A percentile compares a stretch with the other conserved stretches of the same genome.
phyloP scores from a whole-genome alignment of 306 rosid genomes.

The Rosa persica region DNA sequence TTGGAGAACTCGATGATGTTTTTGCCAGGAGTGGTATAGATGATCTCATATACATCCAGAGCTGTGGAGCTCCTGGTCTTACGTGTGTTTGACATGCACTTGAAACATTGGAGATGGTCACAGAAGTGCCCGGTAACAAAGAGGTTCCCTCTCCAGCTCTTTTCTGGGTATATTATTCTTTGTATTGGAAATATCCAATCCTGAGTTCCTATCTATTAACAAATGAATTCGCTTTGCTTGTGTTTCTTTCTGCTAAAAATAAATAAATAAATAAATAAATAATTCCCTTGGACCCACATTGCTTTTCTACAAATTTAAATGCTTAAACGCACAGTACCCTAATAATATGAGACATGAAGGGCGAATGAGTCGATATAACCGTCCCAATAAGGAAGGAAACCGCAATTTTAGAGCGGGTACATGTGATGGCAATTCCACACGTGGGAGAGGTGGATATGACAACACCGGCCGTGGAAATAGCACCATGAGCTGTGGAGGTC shows the following conservation, averaged over 20 bases:
- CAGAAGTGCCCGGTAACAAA: slow-evolving; percentile 86
- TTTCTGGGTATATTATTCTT: slow-evolving; percentile 66
- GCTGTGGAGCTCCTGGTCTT: slow-evolving; percentile 90
- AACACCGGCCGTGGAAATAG: too few species aligned
- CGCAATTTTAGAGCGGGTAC: too few species aligned
- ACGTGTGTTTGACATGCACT: slow-evolving; percentile 69
- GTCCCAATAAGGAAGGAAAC: too few species aligned
- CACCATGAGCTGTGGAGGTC: too few species aligned
- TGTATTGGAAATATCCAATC: slow-evolving; percentile 40
- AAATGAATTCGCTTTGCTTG: neutral
- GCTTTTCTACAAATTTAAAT: slow-evolving; percentile 86
- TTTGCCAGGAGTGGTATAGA: slow-evolving; percentile 87
- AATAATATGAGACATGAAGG: too few species aligned
- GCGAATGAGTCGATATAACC: too few species aligned
- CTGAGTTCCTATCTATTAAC: neutral
- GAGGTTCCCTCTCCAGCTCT: slow-evolving; percentile 90
- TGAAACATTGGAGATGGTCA: slow-evolving; percentile 88
- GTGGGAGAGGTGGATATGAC: too few species aligned
- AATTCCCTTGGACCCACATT: slow-evolving; percentile 23
- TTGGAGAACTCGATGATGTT: slow-evolving; percentile 94
- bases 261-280: too few species aligned
- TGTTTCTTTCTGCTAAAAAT: neutral
- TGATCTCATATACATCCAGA: slow-evolving; percentile 79
- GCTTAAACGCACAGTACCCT: slow-evolving; percentile 64
- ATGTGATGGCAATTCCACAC: too few species aligned